These are phyloP conservation scores for Colletotrichum tabaci DNA, from an alignment of 2,329 filamentous ascomycete species.

Conservation along the genomic window DNA sequence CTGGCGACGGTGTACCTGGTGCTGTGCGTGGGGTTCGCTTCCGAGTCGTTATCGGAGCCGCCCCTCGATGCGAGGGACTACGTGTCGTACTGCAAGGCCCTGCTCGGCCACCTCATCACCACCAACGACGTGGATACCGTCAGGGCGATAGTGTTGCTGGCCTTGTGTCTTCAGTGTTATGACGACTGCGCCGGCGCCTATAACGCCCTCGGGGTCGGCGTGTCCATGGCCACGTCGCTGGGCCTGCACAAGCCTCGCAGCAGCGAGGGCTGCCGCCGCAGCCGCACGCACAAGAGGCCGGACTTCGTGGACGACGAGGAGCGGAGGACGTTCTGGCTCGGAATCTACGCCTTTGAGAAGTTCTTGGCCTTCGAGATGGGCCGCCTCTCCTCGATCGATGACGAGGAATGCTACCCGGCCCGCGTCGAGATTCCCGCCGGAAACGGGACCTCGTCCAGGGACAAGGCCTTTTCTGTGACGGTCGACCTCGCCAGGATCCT, in stretches of 20 bases:
- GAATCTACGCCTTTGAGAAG: conserved; percentile 31
- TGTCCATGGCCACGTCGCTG: conserved; percentile 47
- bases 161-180: conserved; percentile 41
- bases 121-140: conserved; percentile 43
- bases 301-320: conserved; percentile 22
- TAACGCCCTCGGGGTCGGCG: conserved; percentile 45
- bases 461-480: conserved; percentile 13
- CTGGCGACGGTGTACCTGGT: conserved; percentile 28
- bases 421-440: conserved; percentile 6
- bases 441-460: conserved; percentile 10
- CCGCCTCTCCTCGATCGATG: conserved; percentile 31
- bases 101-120: conserved; percentile 43
- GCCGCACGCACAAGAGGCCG: background rate
- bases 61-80: conserved; percentile 18
- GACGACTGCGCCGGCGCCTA: conserved; percentile 46
- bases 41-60: conserved; percentile 6
- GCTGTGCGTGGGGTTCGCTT: conserved; percentile 24
- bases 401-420: conserved; percentile 28
- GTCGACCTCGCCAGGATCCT: conserved; percentile 30
- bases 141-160: conserved; percentile 43
- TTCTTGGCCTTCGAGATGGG: conserved; percentile 35
- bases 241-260: conserved; percentile 44
- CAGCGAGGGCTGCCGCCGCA: background rate
- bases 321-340: conserved; percentile 24
- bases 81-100: conserved; percentile 42